Conservation (phyloP, 257 asterid species). For the Penstemon eatonii region DNA sequence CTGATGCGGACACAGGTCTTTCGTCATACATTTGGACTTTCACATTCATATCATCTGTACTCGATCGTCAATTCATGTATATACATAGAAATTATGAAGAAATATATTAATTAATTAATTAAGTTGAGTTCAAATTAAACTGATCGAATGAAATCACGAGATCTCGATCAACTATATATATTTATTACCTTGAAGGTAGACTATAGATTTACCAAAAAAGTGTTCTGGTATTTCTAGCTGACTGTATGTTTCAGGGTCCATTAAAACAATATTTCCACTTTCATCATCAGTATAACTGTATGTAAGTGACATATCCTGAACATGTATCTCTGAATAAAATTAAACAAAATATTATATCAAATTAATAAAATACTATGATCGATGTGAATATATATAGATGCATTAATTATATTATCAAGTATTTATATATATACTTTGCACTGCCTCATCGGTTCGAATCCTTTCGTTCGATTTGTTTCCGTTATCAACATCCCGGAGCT, state of each 20-base stretch:
- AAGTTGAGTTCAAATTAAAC: background rate
- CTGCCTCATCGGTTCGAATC: constrained; percentile 82
- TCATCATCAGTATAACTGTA: constrained; percentile 91
- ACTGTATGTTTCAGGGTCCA: constrained; percentile 71
- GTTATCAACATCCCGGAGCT: constrained; percentile 91
- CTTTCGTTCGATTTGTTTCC: constrained; percentile 91
- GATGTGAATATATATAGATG: constrained; percentile 8
- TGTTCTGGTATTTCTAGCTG: constrained; percentile 83
- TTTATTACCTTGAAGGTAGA: constrained; percentile 90
- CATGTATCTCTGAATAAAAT: constrained; percentile 66
- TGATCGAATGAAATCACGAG: too few relatives aligned
- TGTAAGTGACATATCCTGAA: constrained; percentile 58
- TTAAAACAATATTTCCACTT: constrained; percentile 67
- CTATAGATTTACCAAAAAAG: constrained; percentile 84
- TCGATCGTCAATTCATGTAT: too few relatives aligned
- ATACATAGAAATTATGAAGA: too few relatives aligned
- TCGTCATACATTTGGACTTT: constrained; percentile 68
- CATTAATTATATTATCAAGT: background rate
- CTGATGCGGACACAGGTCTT: constrained; percentile 72
- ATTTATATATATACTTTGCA: constrained; percentile 67
- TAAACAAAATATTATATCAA: constrained; percentile 6
- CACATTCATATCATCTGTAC: constrained; percentile 85
- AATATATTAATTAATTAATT: too few relatives aligned
- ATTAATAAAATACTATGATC: background rate
- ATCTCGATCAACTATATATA: too few relatives aligned